Conservation (phyloP, 768 basidiomycete species). For the Tephrocybe sp. region DNA sequence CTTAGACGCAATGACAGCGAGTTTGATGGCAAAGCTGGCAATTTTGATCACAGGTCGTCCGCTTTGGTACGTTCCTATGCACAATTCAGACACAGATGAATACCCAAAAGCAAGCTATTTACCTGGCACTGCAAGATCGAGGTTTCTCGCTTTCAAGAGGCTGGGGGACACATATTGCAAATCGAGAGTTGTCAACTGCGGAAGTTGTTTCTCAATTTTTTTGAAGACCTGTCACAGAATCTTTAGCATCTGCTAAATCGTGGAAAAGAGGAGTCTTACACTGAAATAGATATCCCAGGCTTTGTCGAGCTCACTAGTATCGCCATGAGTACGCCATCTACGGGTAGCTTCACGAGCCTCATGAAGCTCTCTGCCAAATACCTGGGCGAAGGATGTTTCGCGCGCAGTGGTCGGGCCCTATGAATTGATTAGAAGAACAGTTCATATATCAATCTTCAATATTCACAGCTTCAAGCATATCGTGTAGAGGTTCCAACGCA, state of each 20-base stretch:
- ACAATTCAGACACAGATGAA: neutral
- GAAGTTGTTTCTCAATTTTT: slow-evolving; percentile 92
- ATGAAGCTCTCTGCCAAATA: slow-evolving; percentile 87
- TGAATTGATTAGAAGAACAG: neutral
- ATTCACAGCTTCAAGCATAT: slow-evolving; percentile 82
- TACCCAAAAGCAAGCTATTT: slow-evolving; percentile 5
- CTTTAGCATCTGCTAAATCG: neutral
- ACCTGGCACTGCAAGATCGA: slow-evolving; percentile 97
- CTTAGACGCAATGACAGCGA: slow-evolving; percentile 94
- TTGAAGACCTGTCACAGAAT: slow-evolving; percentile 74
- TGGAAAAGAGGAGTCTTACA: slow-evolving; percentile 39
- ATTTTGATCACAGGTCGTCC: slow-evolving; percentile 85
- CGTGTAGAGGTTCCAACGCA: slow-evolving; percentile 88
- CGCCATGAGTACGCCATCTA: slow-evolving; percentile 82
- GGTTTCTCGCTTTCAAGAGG: slow-evolving; percentile 81
- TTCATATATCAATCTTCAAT: neutral
- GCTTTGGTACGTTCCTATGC: slow-evolving; percentile 84
- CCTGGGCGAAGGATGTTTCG: slow-evolving; percentile 93
- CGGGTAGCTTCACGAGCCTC: slow-evolving; percentile 92
- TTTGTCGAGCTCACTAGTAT: slow-evolving; percentile 87
- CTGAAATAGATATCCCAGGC: slow-evolving; percentile 99
- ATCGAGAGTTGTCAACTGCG: slow-evolving; percentile 85
- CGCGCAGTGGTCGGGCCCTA: slow-evolving; percentile 93
- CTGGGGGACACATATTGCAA: slow-evolving; percentile 97
- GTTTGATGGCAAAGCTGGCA: slow-evolving; percentile 79